Conservation (phyloP, 305 asterid genomes). For the Fraxinus dipetala region DNA sequence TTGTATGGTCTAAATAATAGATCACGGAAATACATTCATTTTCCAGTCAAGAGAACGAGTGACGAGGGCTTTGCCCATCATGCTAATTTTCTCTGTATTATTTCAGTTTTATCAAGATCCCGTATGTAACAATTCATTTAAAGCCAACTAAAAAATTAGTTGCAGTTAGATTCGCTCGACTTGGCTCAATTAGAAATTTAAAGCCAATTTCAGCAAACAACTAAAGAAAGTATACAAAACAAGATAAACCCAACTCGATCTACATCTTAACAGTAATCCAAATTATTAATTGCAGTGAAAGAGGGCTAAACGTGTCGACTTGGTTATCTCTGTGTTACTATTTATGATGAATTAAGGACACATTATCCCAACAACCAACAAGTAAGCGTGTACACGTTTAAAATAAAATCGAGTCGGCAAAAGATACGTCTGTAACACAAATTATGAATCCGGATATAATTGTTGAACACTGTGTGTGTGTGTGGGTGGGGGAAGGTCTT, state of each 20-base stretch:
- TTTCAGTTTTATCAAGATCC: not conserved
- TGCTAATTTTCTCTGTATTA: not conserved
- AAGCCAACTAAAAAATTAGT: not conserved
- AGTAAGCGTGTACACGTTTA: constrained; percentile 12
- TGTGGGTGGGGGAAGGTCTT: constrained; percentile 7
- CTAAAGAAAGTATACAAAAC: not conserved
- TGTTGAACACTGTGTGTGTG: not conserved
- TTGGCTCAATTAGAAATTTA: not conserved
- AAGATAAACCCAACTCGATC: not conserved
- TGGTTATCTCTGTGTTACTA: not conserved
- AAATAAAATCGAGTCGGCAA: constrained; percentile 21
- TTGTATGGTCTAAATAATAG: constrained; percentile 22
- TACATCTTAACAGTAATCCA: not conserved
- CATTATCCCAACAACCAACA: constrained; percentile 1
- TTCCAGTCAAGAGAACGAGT: constrained; percentile 9
- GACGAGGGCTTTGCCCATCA: not conserved
- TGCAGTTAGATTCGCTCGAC: not conserved
- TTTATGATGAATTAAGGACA: not conserved
- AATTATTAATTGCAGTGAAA: not conserved
- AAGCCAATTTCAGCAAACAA: not conserved
- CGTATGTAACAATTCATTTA: not conserved
- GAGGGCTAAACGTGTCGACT: not conserved
- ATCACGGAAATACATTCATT: not conserved
- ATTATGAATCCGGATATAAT: constrained; percentile 11
- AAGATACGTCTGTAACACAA: constrained; percentile 14